phyloP scores from a whole-genome alignment of 306 rosid species.

The Prunus mira region DNA sequence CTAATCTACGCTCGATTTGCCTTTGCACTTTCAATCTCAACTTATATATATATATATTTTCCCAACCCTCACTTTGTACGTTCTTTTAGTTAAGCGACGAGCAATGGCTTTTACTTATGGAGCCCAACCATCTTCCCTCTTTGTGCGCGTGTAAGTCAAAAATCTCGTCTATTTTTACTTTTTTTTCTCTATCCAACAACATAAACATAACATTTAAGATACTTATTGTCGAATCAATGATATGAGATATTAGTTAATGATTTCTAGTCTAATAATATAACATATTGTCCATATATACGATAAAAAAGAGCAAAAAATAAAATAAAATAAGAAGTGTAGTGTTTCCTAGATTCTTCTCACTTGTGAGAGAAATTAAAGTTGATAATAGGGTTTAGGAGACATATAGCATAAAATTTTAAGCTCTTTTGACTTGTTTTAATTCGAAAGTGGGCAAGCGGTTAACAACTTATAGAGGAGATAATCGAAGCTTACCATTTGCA shows the following conservation, averaged over 20 bases:
- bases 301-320: no score
- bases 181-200: background rate
- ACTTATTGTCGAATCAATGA: no score
- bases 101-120: constrained; percentile 40
- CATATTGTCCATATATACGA: no score
- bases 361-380: background rate
- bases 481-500: background rate
- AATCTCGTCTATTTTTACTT: background rate
- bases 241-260: no score
- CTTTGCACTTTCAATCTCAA: background rate
- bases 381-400: background rate
- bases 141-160: constrained; percentile 4
- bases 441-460: constrained; percentile 34
- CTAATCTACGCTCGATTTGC: constrained; percentile 48
- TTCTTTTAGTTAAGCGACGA: constrained; percentile 43
- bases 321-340: no score
- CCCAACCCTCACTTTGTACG: constrained; percentile 28
- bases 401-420: background rate
- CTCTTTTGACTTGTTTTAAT: constrained; percentile 6
- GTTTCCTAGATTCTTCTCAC: background rate
- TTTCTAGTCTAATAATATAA: no score
- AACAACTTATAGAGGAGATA: constrained; percentile 22
- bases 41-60: constrained; percentile 11
- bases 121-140: constrained; percentile 13
- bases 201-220: no score